A percentile compares a stretch with the other conserved stretches of the same genome.
Evolutionary conservation across 352 stramenopile species (phyloP).

Genomic region (Globisporangium carolinianum): DNA sequence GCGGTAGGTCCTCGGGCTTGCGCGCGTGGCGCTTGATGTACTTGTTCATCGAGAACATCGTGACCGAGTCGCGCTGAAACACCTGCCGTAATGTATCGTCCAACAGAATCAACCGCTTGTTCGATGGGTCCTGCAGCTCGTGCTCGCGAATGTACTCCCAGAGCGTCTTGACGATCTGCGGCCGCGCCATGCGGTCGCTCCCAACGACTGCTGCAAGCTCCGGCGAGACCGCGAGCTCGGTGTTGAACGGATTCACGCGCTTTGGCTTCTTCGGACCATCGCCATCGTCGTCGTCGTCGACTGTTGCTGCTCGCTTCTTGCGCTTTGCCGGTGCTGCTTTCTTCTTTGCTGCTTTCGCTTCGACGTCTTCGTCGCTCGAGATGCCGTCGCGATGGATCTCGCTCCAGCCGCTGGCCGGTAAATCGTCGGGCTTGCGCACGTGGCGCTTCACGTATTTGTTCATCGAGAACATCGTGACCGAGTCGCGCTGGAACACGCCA

Average conservation of each 20-base stretch:
- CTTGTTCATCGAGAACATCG: slow-evolving; percentile 89
- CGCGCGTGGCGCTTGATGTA: slow-evolving; percentile 83
- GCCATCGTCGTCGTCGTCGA: slow-evolving; percentile 29
- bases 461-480: slow-evolving; percentile 86
- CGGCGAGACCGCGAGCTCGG: slow-evolving; percentile 66
- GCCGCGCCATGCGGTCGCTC: slow-evolving; percentile 76
- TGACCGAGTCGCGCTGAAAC: slow-evolving; percentile 81
- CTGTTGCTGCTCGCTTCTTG: slow-evolving; percentile 25
- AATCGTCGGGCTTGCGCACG: slow-evolving; percentile 63
- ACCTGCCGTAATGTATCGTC: slow-evolving; percentile 82
- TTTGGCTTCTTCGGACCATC: slow-evolving; percentile 43
- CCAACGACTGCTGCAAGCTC: slow-evolving; percentile 75
- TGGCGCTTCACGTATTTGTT: slow-evolving; percentile 88
- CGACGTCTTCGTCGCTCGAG: slow-evolving; percentile 74
- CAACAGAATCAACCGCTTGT: slow-evolving; percentile 92
- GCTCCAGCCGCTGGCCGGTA: slow-evolving; percentile 58
- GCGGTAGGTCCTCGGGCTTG: slow-evolving; percentile 57
- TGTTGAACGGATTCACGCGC: slow-evolving; percentile 62
- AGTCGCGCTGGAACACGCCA: slow-evolving; percentile 71
- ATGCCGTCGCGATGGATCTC: slow-evolving; percentile 72
- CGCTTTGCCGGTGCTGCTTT: slow-evolving; percentile 50
- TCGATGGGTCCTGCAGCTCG: slow-evolving; percentile 91
- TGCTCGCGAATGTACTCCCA: slow-evolving; percentile 96
- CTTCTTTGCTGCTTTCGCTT: slow-evolving; percentile 57
- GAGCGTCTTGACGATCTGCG: slow-evolving; percentile 91